Evolutionary conservation across 805 yeast species (phyloP), one percentile per base, ranked within the genome.

Genomic region (Yarrowia bubula): DNA sequence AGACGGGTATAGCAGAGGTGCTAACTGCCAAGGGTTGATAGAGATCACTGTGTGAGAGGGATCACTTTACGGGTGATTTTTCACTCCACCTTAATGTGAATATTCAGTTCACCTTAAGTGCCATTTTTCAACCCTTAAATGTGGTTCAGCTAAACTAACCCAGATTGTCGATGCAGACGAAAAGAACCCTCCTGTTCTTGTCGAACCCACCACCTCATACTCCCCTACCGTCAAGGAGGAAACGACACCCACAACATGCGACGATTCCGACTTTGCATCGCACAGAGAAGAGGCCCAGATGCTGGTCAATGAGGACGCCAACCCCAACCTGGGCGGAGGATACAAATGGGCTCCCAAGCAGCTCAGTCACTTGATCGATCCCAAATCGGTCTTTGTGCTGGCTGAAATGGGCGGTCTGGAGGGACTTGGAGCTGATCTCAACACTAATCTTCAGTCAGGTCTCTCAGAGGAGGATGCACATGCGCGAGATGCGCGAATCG

Each of bases 351-450:
- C 66, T 38, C 69, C 73, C 18, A 67, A 53, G 13, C 70, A 71
- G 64, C 69, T 71, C 37, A 48, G 64, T 33, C 65, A 68, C 35
- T 73, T 78, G 47, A 69, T 75, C 15, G 80, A 76, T 66, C 79
- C 80, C 28, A 77, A 77, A 60, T 75, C 76, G 50, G 73, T 77
- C 5, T 72, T 70, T 46, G 72, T 77, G 31, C 67, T 78, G 28
- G 65, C 70, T 31, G 75, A 73, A 38, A 67, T 79, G 63, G 81
- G 81, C 35, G 81, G 81, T 9, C 68, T 74, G 15, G 69, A 68
- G 6, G 70, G 71, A 14, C 71, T 78, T 3, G 74, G 71, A 9
- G 39, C 53, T 7, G 70, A 69, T 13, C 71, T 78, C 37, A 69
- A 72, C 43, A 72, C 79, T 9, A 66, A 77, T 66, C 60, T 72